Evolutionary conservation across 2,329 filamentous ascomycete species (phyloP).

Genomic region (Juglanconis juglandina): DNA sequence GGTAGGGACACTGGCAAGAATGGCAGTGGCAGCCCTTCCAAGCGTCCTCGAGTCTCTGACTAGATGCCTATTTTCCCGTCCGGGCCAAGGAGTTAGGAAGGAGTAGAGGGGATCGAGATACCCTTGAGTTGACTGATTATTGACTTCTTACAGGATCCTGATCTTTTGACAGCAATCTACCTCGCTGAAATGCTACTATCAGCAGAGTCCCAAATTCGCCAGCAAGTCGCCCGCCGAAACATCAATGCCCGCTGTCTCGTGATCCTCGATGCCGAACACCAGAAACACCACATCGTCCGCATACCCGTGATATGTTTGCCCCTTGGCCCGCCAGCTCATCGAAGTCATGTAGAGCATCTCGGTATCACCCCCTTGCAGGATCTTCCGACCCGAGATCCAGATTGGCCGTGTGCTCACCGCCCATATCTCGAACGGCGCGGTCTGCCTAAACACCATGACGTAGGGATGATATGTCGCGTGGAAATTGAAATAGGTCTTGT

Average conservation of each 20-base stretch:
- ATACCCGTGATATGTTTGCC: constrained; percentile 51
- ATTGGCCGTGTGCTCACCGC: constrained; percentile 48
- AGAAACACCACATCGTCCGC: constrained; percentile 54
- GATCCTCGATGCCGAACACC: constrained; percentile 55
- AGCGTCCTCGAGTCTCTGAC: no score
- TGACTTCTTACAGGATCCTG: not conserved
- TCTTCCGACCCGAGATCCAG: constrained; percentile 51
- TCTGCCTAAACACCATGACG: constrained; percentile 46
- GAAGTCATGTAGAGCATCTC: constrained; percentile 59
- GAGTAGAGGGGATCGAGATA: no score
- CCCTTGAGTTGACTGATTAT: no score
- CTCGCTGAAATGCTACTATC: not conserved
- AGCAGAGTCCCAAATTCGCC: constrained; percentile 36
- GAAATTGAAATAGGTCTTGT: constrained; percentile 46
- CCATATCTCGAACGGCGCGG: constrained; percentile 47
- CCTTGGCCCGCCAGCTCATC: constrained; percentile 50
- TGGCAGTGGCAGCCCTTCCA: no score
- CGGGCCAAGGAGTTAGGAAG: no score
- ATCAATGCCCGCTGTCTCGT: constrained; percentile 46
- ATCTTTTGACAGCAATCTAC: not conserved
- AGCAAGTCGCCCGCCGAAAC: constrained; percentile 48
- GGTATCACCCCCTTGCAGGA: constrained; percentile 24
- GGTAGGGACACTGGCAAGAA: no score
- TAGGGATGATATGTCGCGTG: constrained; percentile 56
- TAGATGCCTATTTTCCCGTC: no score